Evolutionary conservation across 805 yeast species (phyloP).

Genomic region (Wickerhamiella musiphila): DNA sequence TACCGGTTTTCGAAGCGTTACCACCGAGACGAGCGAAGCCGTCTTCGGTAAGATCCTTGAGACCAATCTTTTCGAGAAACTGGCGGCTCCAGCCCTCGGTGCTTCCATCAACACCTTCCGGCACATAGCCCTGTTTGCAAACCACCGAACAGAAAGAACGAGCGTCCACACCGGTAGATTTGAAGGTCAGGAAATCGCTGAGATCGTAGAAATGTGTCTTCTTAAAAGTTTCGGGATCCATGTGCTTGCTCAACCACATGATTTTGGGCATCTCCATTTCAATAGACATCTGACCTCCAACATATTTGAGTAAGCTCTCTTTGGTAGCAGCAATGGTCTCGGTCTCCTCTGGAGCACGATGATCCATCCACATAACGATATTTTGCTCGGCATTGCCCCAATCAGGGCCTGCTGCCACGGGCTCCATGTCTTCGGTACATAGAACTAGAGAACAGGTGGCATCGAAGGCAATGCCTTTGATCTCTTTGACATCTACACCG

Average conservation of each 20-base stretch:
- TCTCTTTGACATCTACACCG: constrained; percentile 45
- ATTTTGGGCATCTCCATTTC: constrained; percentile 98
- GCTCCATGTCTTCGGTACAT: constrained; percentile 47
- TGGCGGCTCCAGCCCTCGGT: constrained; percentile 78
- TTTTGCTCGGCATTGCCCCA: constrained; percentile 57
- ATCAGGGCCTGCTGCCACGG: constrained; percentile 86
- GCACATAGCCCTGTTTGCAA: constrained; percentile 91
- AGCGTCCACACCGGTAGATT: constrained; percentile 74
- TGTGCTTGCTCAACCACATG: constrained; percentile 82
- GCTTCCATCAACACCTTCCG: constrained; percentile 79
- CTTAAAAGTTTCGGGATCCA: constrained; percentile 43
- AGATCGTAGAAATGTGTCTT: constrained; percentile 74
- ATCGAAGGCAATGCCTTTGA: constrained; percentile 86
- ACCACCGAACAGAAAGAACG: constrained; percentile 81
- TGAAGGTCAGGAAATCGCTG: constrained; percentile 80
- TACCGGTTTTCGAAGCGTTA: constrained; percentile 52
- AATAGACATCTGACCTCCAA: constrained; percentile 94
- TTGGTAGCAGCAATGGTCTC: constrained; percentile 61
- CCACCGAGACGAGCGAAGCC: constrained; percentile 75
- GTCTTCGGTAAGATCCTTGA: constrained; percentile 62
- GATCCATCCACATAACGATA: constrained; percentile 96
- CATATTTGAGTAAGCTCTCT: constrained; percentile 70
- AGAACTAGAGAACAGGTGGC: constrained; percentile 94
- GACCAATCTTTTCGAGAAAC: constrained; percentile 48
- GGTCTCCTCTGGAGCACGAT: constrained; percentile 75